phyloP scores from a whole-genome alignment of 805 yeast genomes.

The Metschnikowia shivogae region DNA sequence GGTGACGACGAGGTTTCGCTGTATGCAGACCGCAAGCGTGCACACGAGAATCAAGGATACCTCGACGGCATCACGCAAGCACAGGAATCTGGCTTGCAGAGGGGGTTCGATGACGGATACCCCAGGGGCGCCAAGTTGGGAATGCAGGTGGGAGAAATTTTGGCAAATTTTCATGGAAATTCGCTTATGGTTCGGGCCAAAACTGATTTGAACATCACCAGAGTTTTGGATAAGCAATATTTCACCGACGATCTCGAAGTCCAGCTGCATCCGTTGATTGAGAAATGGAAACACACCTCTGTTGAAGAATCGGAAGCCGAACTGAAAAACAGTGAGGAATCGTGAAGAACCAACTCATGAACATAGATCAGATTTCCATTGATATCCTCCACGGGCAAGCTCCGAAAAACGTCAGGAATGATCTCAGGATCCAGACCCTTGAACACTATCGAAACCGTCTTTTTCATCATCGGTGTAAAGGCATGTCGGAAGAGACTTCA shows the following conservation, averaged over 20 bases:
- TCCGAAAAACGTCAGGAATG: too few relatives aligned
- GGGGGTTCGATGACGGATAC: slow-evolving; percentile 78
- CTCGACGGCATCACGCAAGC: slow-evolving; percentile 71
- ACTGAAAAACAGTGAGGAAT: slow-evolving; percentile 6
- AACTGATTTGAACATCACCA: slow-evolving; percentile 54
- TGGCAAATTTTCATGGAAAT: slow-evolving; percentile 43
- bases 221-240: slow-evolving; percentile 49
- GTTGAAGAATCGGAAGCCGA: too few relatives aligned
- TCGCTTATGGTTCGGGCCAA: slow-evolving; percentile 35
- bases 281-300: slow-evolving; percentile 39
- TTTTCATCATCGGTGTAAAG: slow-evolving; percentile 9
- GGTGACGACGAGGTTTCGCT: slow-evolving; percentile 25
- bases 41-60: slow-evolving; percentile 77
- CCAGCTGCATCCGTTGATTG: slow-evolving; percentile 29
- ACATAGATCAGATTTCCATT: too few relatives aligned
- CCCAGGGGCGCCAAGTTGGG: slow-evolving; percentile 75
- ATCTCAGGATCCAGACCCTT: too few relatives aligned
- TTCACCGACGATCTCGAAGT: slow-evolving; percentile 50
- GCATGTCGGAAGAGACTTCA: slow-evolving; percentile 18
- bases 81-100: slow-evolving; percentile 66
- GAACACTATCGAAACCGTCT: not conserved
- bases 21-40: slow-evolving; percentile 41
- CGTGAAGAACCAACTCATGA: too few relatives aligned
- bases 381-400: too few relatives aligned
- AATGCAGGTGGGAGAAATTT: slow-evolving; percentile 54